phyloP scores from a whole-genome alignment of 768 basidiomycete genomes.

The Pleurotus tuoliensis region DNA sequence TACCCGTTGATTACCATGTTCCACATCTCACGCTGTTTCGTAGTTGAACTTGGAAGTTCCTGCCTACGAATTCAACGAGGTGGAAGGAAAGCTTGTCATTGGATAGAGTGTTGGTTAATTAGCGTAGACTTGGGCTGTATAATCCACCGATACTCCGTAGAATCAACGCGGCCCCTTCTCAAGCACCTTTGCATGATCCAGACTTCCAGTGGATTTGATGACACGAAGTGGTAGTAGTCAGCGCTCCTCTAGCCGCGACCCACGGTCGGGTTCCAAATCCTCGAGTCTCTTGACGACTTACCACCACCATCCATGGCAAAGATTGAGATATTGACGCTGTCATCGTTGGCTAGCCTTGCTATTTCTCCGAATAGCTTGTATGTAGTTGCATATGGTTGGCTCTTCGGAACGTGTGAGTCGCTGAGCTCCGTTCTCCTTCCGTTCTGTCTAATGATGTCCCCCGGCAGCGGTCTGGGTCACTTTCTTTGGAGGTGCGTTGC shows the following conservation, averaged over 20 bases:
- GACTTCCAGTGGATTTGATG: not conserved
- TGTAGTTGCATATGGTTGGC: slow-evolving; percentile 54
- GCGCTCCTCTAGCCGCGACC: no score
- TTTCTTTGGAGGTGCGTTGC: slow-evolving; percentile 56
- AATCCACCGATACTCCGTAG: slow-evolving; percentile 6
- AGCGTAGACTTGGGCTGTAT: not conserved
- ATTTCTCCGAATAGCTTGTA: slow-evolving; percentile 39
- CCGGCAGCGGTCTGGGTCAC: slow-evolving; percentile 53
- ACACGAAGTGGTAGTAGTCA: not conserved
- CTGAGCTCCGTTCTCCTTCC: not conserved
- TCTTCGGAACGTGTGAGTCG: slow-evolving; percentile 68
- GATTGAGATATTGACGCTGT: slow-evolving; percentile 31
- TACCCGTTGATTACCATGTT: not conserved
- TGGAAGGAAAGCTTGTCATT: slow-evolving; percentile 80
- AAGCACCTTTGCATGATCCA: not conserved
- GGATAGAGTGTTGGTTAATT: slow-evolving; percentile 48
- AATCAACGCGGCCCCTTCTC: not conserved
- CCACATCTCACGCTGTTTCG: slow-evolving; percentile 1
- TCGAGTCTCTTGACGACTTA: not conserved
- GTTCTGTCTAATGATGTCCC: slow-evolving; percentile 15
- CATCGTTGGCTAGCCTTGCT: slow-evolving; percentile 27
- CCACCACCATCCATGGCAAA: slow-evolving; percentile 23
- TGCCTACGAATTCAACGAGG: slow-evolving; percentile 82
- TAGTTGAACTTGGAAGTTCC: slow-evolving; percentile 95
- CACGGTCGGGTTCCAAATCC: no score